phyloP scores from a whole-genome alignment of 768 basidiomycete genomes.

The Pleurotus citrinopileatus region DNA sequence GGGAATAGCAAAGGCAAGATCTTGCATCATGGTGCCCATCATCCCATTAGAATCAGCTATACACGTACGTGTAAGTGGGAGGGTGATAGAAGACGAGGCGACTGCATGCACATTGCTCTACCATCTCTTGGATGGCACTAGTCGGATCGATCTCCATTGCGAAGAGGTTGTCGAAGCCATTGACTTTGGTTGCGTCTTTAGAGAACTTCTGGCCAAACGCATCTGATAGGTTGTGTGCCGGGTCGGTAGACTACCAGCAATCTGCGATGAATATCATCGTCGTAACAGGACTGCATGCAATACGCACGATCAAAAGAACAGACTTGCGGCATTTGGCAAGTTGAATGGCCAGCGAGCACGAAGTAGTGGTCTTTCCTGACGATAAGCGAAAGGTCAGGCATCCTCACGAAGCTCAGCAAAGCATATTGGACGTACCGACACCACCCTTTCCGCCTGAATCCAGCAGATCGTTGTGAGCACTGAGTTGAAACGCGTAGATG shows the following conservation, averaged over 20 bases:
- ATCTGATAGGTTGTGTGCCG: slow-evolving; percentile 99
- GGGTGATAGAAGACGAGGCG: not conserved
- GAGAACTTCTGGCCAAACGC: slow-evolving; percentile 99
- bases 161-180: slow-evolving; percentile 93
- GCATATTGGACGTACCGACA: slow-evolving; percentile 69
- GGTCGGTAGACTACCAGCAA: slow-evolving; percentile 83
- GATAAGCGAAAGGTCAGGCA: slow-evolving; percentile 2
- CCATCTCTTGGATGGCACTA: slow-evolving; percentile 98
- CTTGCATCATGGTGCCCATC: slow-evolving; percentile 99
- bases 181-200: slow-evolving; percentile 97
- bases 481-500: not conserved
- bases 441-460: slow-evolving; percentile 93
- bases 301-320: slow-evolving; percentile 91
- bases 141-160: slow-evolving; percentile 99
- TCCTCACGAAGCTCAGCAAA: not conserved
- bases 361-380: slow-evolving; percentile 95
- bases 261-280: not conserved
- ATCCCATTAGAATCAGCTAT: slow-evolving; percentile 89
- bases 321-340: slow-evolving; percentile 87
- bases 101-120: slow-evolving; percentile 79
- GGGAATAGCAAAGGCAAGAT: slow-evolving; percentile 97
- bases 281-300: not conserved
- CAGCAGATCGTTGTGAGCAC: slow-evolving; percentile 14
- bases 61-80: slow-evolving; percentile 8
- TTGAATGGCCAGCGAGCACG: slow-evolving; percentile 96